A percentile compares a stretch with the other conserved stretches of the same genome.
Conservation (phyloP, 139 green algal genomes). For the Tetradesmus lagerheimii region DNA sequence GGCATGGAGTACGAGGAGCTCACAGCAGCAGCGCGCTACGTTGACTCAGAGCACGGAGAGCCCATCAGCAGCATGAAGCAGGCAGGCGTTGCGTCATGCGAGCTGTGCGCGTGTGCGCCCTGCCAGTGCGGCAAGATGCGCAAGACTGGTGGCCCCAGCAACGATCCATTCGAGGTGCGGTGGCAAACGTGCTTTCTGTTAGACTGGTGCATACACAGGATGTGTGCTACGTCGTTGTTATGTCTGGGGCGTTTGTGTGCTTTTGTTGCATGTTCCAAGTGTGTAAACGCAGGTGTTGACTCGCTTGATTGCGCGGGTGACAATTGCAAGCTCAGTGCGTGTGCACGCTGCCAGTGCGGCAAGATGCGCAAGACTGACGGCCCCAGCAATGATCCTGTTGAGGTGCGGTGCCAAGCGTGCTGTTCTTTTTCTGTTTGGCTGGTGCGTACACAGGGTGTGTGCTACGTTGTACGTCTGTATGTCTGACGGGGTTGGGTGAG, state of each 20-base stretch:
- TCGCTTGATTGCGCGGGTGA: no score
- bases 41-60: slow-evolving; percentile 28
- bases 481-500: no score
- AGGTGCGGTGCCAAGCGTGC: neutral
- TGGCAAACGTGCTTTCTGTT: neutral
- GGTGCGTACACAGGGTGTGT: no score
- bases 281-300: no score
- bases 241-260: no score
- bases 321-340: no score
- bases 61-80: slow-evolving; percentile 55
- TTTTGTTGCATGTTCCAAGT: no score
- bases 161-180: slow-evolving; percentile 26
- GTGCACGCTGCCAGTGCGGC: no score
- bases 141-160: neutral
- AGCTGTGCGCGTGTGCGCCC: slow-evolving; percentile 51
- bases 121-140: slow-evolving; percentile 53
- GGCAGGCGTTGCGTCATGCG: slow-evolving; percentile 31
- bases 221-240: neutral
- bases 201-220: neutral
- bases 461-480: no score
- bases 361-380: no score
- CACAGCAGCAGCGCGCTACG: neutral
- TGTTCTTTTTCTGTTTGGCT: neutral
- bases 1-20: slow-evolving; percentile 49
- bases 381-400: no score